phyloP scores from a whole-genome alignment of 331 rosid genomes.

The Prunus yedoensis region DNA sequence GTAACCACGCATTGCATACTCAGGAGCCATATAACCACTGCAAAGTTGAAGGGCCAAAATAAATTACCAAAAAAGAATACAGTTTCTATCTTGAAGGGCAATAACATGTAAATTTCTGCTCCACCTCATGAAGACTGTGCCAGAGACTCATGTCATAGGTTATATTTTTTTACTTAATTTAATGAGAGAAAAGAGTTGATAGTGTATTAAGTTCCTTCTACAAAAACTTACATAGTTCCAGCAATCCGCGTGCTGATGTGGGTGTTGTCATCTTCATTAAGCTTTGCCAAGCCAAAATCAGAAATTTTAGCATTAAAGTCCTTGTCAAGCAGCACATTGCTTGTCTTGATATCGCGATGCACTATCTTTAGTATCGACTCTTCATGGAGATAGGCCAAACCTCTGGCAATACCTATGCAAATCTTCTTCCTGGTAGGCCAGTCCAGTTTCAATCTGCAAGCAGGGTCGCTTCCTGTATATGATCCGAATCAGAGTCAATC shows the following conservation, averaged over 20 bases:
- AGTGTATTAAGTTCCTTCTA: not conserved
- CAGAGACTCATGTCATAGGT: too few relatives aligned
- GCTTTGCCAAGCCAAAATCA: conserved; percentile 97
- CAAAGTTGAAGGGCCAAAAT: conserved; percentile 6
- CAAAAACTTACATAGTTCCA: conserved; percentile 79
- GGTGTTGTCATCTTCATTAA: conserved; percentile 79
- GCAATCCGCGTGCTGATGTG: conserved; percentile 90
- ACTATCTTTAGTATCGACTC: conserved; percentile 79
- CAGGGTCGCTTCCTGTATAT: conserved; percentile 53
- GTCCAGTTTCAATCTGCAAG: conserved; percentile 46
- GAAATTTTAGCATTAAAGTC: conserved; percentile 83
- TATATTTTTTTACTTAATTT: not conserved
- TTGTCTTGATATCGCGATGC: conserved; percentile 92
- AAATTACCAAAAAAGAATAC: not conserved
- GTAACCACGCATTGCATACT: conserved; percentile 95
- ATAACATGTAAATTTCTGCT: conserved; percentile 1
- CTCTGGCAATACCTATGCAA: conserved; percentile 89
- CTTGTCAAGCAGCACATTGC: conserved; percentile 90
- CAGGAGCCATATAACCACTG: conserved; percentile 98
- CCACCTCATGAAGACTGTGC: not conserved
- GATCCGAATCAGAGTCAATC: conserved; percentile 18
- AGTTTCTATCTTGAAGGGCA: not conserved
- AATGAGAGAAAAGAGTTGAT: not conserved
- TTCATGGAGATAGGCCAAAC: conserved; percentile 86
- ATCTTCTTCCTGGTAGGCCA: conserved; percentile 90